These are phyloP conservation scores for Mrakia frigida DNA, from an alignment of 768 basidiomycete species.

Conservation along the genomic window DNA sequence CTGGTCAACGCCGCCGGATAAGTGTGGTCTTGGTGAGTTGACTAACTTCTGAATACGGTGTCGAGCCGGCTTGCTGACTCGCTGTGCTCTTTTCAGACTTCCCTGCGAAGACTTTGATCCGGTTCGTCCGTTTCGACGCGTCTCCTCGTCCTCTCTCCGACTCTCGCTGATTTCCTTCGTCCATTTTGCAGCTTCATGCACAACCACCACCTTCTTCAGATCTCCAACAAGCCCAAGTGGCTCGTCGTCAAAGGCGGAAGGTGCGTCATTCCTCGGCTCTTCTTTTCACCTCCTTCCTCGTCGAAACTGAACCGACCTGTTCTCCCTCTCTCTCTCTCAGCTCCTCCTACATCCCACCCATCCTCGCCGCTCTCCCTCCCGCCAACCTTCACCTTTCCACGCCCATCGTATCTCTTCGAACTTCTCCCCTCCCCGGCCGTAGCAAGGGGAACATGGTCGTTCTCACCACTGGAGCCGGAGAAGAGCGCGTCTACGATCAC, in stretches of 20 bases:
- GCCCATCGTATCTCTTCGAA: slow-evolving; percentile 48
- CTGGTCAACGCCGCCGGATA: slow-evolving; percentile 70
- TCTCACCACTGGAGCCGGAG: slow-evolving; percentile 52
- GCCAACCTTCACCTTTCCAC: slow-evolving; percentile 58
- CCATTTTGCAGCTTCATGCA: slow-evolving; percentile 49
- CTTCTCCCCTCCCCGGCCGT: neutral
- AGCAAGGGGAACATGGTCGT: slow-evolving; percentile 41
- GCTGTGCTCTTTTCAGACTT: slow-evolving; percentile 50
- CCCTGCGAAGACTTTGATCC: slow-evolving; percentile 64
- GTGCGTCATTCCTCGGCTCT: slow-evolving; percentile 44
- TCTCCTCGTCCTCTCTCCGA: neutral
- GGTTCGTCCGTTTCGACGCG: slow-evolving; percentile 42
- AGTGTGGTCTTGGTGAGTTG: slow-evolving; percentile 50
- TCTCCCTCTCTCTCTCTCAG: slow-evolving; percentile 44
- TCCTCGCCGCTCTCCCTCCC: slow-evolving; percentile 55
- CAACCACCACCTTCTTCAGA: slow-evolving; percentile 68
- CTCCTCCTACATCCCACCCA: slow-evolving; percentile 61
- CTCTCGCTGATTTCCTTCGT: neutral
- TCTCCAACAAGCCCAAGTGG: slow-evolving; percentile 66
- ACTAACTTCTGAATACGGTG: neutral
- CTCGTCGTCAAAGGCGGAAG: slow-evolving; percentile 67
- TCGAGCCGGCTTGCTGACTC: neutral
- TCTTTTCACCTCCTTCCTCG: neutral
- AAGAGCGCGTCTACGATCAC: slow-evolving; percentile 56
- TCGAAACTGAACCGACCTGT: neutral